Evolutionary conservation across 2,329 filamentous ascomycete genomes (phyloP).

Genomic region (Ophiocordyceps sinensis): DNA sequence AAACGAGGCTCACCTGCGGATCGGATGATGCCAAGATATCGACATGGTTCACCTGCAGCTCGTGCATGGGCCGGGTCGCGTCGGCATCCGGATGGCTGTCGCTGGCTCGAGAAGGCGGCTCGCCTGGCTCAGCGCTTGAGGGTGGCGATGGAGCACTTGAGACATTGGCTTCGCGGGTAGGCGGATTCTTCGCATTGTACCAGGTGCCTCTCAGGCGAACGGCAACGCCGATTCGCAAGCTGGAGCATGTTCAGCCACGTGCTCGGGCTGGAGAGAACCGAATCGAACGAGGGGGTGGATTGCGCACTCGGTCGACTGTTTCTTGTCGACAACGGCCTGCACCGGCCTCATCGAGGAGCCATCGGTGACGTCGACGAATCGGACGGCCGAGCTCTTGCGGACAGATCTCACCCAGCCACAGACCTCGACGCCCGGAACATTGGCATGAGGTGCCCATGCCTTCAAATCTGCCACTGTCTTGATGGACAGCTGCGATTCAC

Average conservation of each 20-base stretch:
- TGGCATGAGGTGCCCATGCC: slow-evolving; percentile 29
- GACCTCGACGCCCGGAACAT: slow-evolving; percentile 40
- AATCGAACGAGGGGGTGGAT: slow-evolving; percentile 4
- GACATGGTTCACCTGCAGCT: slow-evolving; percentile 61
- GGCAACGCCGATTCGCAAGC: slow-evolving; percentile 68
- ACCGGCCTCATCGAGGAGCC: slow-evolving; percentile 67
- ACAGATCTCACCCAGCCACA: slow-evolving; percentile 75
- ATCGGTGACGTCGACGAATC: slow-evolving; percentile 77
- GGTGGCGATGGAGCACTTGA: slow-evolving; percentile 1
- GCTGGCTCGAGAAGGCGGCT: not conserved
- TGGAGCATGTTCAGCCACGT: slow-evolving; percentile 25
- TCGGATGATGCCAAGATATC: slow-evolving; percentile 64
- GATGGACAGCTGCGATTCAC: slow-evolving; percentile 16
- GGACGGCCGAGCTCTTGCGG: slow-evolving; percentile 68
- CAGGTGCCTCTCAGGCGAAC: slow-evolving; percentile 67
- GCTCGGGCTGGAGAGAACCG: slow-evolving; percentile 2
- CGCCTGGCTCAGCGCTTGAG: not conserved
- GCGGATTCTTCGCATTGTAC: slow-evolving; percentile 22
- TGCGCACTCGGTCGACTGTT: slow-evolving; percentile 56
- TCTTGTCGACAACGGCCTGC: slow-evolving; percentile 65
- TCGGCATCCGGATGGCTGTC: not conserved
- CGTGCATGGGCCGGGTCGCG: slow-evolving; percentile 20
- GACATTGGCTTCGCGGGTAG: slow-evolving; percentile 1
- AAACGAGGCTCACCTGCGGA: slow-evolving; percentile 48
- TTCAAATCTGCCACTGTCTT: slow-evolving; percentile 41